Percentiles rank a stretch among this genome's conserved stretches.
phyloP scores from a whole-genome alignment of 495 filamentous ascomycete genomes.

The Aspergillus bridgeri region DNA sequence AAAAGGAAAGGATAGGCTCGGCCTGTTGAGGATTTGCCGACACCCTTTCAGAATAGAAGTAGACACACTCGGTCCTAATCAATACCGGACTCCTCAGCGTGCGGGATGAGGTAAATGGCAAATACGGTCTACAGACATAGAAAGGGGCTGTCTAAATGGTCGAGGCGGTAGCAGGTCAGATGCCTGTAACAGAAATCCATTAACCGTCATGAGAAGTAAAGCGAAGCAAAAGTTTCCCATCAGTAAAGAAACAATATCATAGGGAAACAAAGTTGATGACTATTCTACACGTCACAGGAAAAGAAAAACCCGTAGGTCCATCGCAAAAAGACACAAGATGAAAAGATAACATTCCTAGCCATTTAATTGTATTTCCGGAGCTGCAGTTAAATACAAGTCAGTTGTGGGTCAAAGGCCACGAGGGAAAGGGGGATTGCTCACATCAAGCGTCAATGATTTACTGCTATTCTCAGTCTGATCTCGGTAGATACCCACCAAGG shows the following conservation, averaged over 20 bases:
- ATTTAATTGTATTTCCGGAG: conserved; percentile 45
- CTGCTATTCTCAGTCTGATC: conserved; percentile 91
- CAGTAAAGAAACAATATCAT: conserved; percentile 27
- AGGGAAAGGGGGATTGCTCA: conserved; percentile 51
- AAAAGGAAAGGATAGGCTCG: background rate
- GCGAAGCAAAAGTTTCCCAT: conserved; percentile 1
- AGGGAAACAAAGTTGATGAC: conserved; percentile 9
- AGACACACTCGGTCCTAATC: too few species aligned
- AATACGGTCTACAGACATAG: background rate
- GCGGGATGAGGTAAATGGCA: too few species aligned
- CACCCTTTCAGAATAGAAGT: too few species aligned
- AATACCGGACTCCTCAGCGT: too few species aligned
- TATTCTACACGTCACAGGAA: conserved; percentile 15
- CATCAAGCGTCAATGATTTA: conserved; percentile 87
- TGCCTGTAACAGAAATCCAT: background rate
- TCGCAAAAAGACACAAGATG: conserved; percentile 3
- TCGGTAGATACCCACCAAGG: conserved; percentile 88
- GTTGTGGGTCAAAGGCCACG: conserved; percentile 4
- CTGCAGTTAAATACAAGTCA: conserved; percentile 22
- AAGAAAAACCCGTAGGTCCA: background rate
- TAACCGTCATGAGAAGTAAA: background rate
- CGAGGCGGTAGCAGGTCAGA: background rate
- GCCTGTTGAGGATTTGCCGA: background rate
- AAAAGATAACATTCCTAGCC: conserved; percentile 1
- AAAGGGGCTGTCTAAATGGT: background rate